Base-by-base conservation (phyloP, 192 early-diverging fungal genomes). In the Mortierella hygrophila region DNA sequence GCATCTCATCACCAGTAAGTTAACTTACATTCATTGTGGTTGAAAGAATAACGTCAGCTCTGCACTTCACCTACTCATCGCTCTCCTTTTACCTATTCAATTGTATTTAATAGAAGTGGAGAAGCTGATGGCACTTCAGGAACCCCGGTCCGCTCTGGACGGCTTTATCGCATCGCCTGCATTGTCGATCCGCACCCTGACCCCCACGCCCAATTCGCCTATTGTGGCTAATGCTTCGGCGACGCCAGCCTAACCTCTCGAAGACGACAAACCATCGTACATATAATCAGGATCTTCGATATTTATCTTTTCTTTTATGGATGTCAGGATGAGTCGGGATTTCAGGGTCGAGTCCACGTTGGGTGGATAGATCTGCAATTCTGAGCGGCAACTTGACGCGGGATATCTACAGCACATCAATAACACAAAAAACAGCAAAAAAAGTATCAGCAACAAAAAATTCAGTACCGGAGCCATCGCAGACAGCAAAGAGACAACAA, bases 1-100 rank as follows among this genome's bases (percentile, higher is more conserved):
- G 88, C 97, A 98, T 80, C 90, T 99, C 40, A 99, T 98, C 81
- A 82, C 82, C 40, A 92, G 91, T 91, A 90, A 82, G 90, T 83
- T 63, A 8, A 13, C 60, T 1, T 32, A 0, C 26, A 35, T 65
- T 4, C 2, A 52, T 18, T 18, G 49, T 21, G 20, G 4, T 18
- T 18, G 49, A 16, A 52, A 40, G 38, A 52, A 52, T 52, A 52
- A 4, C 20, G 5, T 52, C 18, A 20, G 15, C 49, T 5, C 18
- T 52, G 49, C 4, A 52, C 18, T 52, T 5, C 5, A 4, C 35
- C 1, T 68, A 68, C 65, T 68, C 65, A 68, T 68, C 65, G 49
- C 49, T 11, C 21, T 68, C 29, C 15, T 68, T 32, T 4, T 26
- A 29, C 1, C 18, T 9, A 2, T n/a, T 16, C 18, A 37, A 52